phyloP scores from a whole-genome alignment of 306 rosid genomes.

The Trifolium subterraneum region DNA sequence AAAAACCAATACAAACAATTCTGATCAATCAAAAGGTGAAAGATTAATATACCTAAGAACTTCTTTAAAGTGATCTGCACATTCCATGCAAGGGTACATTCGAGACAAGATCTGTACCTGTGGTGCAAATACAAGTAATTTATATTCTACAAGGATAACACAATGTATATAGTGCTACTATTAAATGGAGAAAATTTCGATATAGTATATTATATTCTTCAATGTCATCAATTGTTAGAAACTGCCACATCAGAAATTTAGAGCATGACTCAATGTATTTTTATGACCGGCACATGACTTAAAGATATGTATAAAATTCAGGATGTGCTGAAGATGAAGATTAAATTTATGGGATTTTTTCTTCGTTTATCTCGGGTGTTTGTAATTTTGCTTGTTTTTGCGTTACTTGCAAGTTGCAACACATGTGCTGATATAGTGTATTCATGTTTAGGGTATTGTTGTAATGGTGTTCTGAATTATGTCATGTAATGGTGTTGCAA shows the following conservation, averaged over 20 bases:
- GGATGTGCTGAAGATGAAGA: no score
- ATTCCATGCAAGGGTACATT: constrained; percentile 87
- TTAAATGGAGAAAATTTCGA: neutral
- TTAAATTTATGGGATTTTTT: no score
- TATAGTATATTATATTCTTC: neutral
- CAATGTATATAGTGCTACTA: constrained; percentile 17
- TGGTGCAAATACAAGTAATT: constrained; percentile 29
- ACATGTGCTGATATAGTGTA: no score
- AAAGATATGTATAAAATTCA: neutral
- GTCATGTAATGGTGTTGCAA: neutral
- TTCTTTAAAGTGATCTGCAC: constrained; percentile 92
- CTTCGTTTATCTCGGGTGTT: no score
- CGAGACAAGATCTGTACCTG: constrained; percentile 85
- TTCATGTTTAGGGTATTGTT: no score
- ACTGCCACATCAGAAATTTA: constrained; percentile 1
- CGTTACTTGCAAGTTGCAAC: no score
- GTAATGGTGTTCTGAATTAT: no score
- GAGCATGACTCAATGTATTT: neutral
- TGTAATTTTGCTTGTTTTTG: no score
- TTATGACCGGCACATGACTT: neutral
- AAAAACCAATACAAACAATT: constrained; percentile 32
- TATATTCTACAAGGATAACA: constrained; percentile 15
- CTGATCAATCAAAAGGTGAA: neutral
- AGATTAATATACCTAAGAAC: constrained; percentile 66
- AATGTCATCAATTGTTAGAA: constrained; percentile 8